Evolutionary conservation across 805 yeast species (phyloP).

Genomic region (Myxozyma vanderwaltii): DNA sequence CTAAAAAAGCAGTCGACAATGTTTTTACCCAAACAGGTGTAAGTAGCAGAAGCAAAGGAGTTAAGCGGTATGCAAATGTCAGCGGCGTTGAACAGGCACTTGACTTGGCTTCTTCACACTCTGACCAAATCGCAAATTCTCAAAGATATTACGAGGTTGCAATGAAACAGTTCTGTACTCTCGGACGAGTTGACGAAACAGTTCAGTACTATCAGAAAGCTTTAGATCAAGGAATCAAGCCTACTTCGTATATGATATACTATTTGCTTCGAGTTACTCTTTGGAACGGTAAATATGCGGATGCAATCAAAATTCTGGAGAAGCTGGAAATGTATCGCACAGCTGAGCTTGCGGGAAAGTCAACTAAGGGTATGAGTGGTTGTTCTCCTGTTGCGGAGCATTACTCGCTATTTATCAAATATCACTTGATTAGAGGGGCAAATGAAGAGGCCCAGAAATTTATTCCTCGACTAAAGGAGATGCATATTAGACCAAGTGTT

Average conservation of each 20-base stretch:
- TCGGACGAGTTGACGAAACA: constrained; percentile 14
- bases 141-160: constrained; percentile 17
- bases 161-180: constrained; percentile 14
- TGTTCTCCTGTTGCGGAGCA: constrained; percentile 23
- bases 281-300: neutral
- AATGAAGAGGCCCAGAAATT: neutral
- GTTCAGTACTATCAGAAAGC: constrained; percentile 1
- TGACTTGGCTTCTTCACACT: neutral
- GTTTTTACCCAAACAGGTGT: neutral
- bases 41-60: neutral
- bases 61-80: neutral
- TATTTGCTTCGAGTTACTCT: constrained; percentile 15
- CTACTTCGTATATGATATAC: constrained; percentile 13
- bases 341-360: constrained; percentile 7
- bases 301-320: constrained; percentile 10
- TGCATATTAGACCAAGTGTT: constrained; percentile 13
- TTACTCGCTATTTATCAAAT: constrained; percentile 24
- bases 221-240: constrained; percentile 9
- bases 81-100: neutral
- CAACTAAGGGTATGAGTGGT: neutral
- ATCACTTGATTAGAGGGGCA: constrained; percentile 23
- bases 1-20: constrained; percentile 4
- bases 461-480: constrained; percentile 15
- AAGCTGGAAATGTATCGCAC: constrained; percentile 11
- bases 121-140: neutral